Conservation (phyloP, 2,329 filamentous ascomycete genomes). For the Arthrinium phaeospermum region DNA sequence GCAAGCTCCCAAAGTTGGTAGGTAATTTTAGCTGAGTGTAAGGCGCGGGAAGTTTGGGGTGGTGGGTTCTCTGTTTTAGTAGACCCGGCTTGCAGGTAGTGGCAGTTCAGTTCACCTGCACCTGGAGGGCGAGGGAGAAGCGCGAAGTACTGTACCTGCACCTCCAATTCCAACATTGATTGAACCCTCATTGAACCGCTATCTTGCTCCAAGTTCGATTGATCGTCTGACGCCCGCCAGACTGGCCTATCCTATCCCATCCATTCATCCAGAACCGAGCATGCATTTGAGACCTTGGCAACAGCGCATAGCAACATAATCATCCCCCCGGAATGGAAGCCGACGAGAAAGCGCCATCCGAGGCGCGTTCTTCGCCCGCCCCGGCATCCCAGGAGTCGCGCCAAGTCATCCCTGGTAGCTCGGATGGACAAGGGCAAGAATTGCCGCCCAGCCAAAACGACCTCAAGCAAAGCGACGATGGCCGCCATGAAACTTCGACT, state of each 20-base stretch:
- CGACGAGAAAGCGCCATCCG: neutral
- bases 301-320: neutral
- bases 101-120: no score
- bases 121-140: neutral
- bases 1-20: neutral
- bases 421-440: neutral
- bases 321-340: constrained; percentile 5
- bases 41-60: constrained; percentile 1
- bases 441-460: neutral
- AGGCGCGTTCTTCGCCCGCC: constrained; percentile 8
- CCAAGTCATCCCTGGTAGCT: constrained; percentile 2
- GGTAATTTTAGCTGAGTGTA: neutral
- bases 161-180: neutral
- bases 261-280: neutral
- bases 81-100: neutral
- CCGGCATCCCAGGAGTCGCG: neutral
- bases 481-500: neutral
- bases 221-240: neutral
- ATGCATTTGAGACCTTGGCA: constrained; percentile 14
- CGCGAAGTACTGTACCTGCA: neutral
- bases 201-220: neutral
- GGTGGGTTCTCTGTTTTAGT: constrained; percentile 15
- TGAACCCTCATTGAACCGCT: neutral
- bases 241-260: neutral
- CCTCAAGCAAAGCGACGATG: neutral